Percentiles rank a stretch among this genome's conserved stretches.
phyloP scores from a whole-genome alignment of 1,139 yeast species.

The Magnusiomyces sp. region DNA sequence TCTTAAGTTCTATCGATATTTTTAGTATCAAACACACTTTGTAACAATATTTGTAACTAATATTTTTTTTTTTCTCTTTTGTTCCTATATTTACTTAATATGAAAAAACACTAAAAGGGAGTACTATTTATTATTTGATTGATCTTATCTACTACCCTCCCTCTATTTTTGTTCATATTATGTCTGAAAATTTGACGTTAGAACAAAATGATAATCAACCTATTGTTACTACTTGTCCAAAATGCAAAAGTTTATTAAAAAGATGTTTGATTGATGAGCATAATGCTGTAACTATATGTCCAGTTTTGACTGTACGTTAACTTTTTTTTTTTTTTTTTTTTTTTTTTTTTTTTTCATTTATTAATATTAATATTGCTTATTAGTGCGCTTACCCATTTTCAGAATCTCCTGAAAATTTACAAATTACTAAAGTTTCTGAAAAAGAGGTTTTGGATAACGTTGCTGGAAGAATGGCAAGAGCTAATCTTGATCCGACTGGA shows the following conservation, averaged over 20 bases:
- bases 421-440: slow-evolving; percentile 13
- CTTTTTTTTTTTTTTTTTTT: not conserved
- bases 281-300: slow-evolving; percentile 31
- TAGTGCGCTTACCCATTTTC: slow-evolving; percentile 34
- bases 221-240: no score
- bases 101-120: no score
- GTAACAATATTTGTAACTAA: no score
- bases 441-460: slow-evolving; percentile 19
- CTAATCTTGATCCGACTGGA: slow-evolving; percentile 14
- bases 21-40: no score
- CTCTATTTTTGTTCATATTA: no score
- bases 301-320: slow-evolving; percentile 20
- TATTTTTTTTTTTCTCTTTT: no score
- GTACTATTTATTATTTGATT: no score
- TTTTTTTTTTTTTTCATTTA: not conserved
- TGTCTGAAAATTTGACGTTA: no score
- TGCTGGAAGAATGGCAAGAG: slow-evolving; percentile 18
- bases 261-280: slow-evolving; percentile 31
- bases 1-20: no score
- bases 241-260: slow-evolving; percentile 25
- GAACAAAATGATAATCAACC: no score
- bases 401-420: slow-evolving; percentile 9
- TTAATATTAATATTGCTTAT: not conserved
- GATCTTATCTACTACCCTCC: no score
- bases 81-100: no score